These are phyloP conservation scores for Talaromyces marneffei DNA, from an alignment of 2,329 filamentous ascomycete species.

Conservation along the genomic window DNA sequence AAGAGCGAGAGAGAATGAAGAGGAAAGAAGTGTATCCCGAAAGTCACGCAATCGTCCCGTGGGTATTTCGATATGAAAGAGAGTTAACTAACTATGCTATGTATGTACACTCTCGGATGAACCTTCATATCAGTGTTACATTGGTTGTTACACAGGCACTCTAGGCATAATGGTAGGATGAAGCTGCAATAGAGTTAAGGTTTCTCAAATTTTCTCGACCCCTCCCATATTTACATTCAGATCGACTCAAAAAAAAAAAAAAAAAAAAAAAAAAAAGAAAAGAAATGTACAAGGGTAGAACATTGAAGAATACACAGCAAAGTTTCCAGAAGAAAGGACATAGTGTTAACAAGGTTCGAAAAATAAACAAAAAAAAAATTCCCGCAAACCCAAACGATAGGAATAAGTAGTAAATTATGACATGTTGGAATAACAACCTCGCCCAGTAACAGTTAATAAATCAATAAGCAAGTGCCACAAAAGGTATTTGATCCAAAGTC, in stretches of 20 bases:
- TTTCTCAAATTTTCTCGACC: neutral
- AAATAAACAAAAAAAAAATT: neutral
- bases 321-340: neutral
- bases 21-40: neutral
- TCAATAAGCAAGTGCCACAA: neutral
- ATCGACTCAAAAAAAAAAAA: neutral
- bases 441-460: neutral
- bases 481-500: neutral
- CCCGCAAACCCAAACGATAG: neutral
- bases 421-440: neutral
- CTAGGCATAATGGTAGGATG: neutral
- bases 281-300: neutral
- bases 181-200: neutral
- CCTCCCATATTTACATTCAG: neutral
- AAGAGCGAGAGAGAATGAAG: neutral
- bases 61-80: too few relatives aligned
- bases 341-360: neutral
- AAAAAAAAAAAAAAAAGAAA: too few relatives aligned
- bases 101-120: neutral
- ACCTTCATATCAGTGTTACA: neutral
- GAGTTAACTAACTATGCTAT: too few relatives aligned
- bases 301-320: neutral
- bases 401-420: neutral
- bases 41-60: neutral
- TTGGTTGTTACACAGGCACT: neutral